Evolutionary conservation across 352 stramenopile species (phyloP), one percentile per base, ranked within the genome.

Genomic region (Phytophthora idaei): DNA sequence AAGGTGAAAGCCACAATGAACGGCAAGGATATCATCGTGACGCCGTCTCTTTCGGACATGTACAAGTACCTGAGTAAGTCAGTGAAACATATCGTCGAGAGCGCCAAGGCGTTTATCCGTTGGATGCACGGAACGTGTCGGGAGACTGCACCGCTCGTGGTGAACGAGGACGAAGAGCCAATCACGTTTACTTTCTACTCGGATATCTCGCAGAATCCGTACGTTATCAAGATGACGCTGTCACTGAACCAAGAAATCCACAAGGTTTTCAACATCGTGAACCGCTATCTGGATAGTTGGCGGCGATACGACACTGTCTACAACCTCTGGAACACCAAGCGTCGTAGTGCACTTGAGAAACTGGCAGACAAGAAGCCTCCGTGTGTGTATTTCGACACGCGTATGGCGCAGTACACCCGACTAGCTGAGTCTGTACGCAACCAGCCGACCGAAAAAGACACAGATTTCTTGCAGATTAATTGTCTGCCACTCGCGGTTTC

Each of bases 81-180:
- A 1, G 91, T 98, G 8, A 97, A 97, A 55, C 96, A 97, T 61
- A 96, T 99, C 55, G 90, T 98, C 17, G 94, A 98, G 64, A 97
- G 90, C 46, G 92, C 96, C 2, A 97, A 98, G 44, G 85, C 85
- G 8, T 99, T 99, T 74, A 83, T 93, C 11, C 82, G 96, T 14
- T 99, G 96, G 96, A 98, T 98, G 93, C 89, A 98, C 50, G 94
- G 95, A 4, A 98, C 95, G 0, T 99, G 96, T 67, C 86, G 91
- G 0, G 92, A 97, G 62, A 95, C 93, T 6, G 86, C 89, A 42
- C 92, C 93, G 11, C 74, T 97, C 31, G 59, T 97, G 1, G 83
- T 97, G 7, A 93, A 73, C 42, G 94, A 99, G 48, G 94, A 98
- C 52, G 96, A 99, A 60, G 95, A 99, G 59, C 94, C 93, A 0